These are phyloP conservation scores for Neonectria neomacrospora DNA, from an alignment of 2,329 filamentous ascomycete genomes.

Conservation along the genomic window DNA sequence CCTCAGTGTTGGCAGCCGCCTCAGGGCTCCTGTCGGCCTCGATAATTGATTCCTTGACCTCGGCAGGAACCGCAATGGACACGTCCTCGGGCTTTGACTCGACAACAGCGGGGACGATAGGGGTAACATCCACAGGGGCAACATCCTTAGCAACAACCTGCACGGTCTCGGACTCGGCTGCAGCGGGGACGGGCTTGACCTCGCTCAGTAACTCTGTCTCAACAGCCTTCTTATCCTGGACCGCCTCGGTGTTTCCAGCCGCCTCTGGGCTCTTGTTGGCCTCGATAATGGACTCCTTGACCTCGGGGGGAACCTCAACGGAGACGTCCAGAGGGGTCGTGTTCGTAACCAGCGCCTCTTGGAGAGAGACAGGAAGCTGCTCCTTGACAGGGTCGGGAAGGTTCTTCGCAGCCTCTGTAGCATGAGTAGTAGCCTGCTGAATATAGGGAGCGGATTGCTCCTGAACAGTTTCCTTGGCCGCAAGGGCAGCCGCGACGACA, in stretches of 20 bases:
- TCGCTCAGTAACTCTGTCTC: constrained; percentile 79
- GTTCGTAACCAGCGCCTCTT: constrained; percentile 58
- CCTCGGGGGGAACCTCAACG: constrained; percentile 64
- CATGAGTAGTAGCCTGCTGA: constrained; percentile 50
- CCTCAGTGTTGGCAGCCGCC: constrained; percentile 74
- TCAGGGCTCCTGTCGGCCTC: constrained; percentile 73
- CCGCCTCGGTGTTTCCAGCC: constrained; percentile 72
- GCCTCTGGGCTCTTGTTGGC: constrained; percentile 76
- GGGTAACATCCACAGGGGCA: neutral
- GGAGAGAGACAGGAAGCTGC: constrained; percentile 60
- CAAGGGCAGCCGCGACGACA: constrained; percentile 45
- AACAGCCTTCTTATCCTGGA: constrained; percentile 78
- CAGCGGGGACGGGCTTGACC: constrained; percentile 55
- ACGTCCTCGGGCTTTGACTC: constrained; percentile 37
- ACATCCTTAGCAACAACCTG: neutral
- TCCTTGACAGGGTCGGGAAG: constrained; percentile 67
- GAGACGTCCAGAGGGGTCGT: constrained; percentile 59
- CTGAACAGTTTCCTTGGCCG: constrained; percentile 50
- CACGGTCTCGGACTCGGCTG: constrained; percentile 21
- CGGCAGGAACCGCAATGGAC: constrained; percentile 50
- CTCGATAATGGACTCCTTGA: constrained; percentile 67
- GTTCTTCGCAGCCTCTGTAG: constrained; percentile 56
- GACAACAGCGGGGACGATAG: neutral
- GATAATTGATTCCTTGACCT: constrained; percentile 68
- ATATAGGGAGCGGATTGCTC: constrained; percentile 54